Evolutionary conservation across 192 early-diverging fungal species (phyloP).

Genomic region (Coemansia sp.): DNA sequence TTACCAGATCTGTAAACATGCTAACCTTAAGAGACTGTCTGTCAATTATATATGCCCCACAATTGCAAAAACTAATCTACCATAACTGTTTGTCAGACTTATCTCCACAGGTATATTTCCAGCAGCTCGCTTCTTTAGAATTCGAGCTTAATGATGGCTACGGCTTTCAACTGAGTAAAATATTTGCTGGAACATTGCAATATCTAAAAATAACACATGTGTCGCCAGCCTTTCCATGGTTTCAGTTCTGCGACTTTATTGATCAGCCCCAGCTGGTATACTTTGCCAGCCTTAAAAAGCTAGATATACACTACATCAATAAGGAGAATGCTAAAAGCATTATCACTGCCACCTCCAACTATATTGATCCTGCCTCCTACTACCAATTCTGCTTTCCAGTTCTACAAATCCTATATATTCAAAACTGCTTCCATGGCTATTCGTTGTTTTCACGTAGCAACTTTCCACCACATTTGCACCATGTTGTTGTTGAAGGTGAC

Average conservation of each 20-base stretch:
- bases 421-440: not conserved
- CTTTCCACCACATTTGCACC: not conserved
- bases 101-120: not conserved
- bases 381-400: slow-evolving; percentile 3
- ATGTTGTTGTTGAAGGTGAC: not conserved
- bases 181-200: not conserved
- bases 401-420: not conserved
- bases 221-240: not conserved
- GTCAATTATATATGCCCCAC: not conserved
- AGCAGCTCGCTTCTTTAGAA: not conserved
- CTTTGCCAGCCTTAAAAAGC: not conserved
- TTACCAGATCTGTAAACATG: not conserved
- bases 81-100: not conserved
- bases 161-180: not conserved
- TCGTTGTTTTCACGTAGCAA: not conserved
- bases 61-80: not conserved
- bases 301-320: not conserved
- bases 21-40: not conserved
- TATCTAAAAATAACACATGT: not conserved
- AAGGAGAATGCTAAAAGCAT: not conserved
- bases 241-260: not conserved
- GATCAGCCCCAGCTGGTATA: not conserved
- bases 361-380: not conserved
- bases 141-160: not conserved
- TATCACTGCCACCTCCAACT: too few relatives aligned